A percentile compares a stretch with the other conserved stretches of the same genome.
Conservation (phyloP, 768 basidiomycete species). For the Tulasnella sp. region DNA sequence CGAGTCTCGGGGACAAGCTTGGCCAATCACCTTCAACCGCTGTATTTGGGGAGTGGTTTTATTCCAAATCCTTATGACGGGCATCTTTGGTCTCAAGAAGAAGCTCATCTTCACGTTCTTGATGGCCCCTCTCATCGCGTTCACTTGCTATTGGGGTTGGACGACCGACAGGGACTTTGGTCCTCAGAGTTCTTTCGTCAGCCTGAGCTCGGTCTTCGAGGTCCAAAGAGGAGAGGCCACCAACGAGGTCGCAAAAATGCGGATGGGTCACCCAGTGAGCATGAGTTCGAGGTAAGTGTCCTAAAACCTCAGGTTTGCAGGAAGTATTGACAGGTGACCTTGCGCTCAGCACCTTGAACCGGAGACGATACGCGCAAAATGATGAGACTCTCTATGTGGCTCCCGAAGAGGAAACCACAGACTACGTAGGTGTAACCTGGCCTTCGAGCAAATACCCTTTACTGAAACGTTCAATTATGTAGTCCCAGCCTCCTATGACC, state of each 20-base stretch:
- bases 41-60: slow-evolving; percentile 88
- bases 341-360: slow-evolving; percentile 60
- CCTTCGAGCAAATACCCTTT: slow-evolving; percentile 8
- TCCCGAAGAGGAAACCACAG: slow-evolving; percentile 85
- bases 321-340: neutral
- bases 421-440: slow-evolving; percentile 53
- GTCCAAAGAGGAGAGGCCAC: slow-evolving; percentile 85
- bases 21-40: slow-evolving; percentile 91
- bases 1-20: slow-evolving; percentile 94
- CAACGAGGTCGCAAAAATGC: slow-evolving; percentile 63
- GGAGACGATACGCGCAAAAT: slow-evolving; percentile 82
- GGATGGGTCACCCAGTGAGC: slow-evolving; percentile 78
- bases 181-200: slow-evolving; percentile 74
- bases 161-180: slow-evolving; percentile 58
- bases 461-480: neutral
- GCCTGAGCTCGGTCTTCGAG: slow-evolving; percentile 77
- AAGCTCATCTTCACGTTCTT: slow-evolving; percentile 52
- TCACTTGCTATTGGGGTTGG: slow-evolving; percentile 75
- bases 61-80: slow-evolving; percentile 94
- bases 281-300: slow-evolving; percentile 74
- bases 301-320: neutral
- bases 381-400: slow-evolving; percentile 94
- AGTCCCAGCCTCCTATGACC: slow-evolving; percentile 96
- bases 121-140: slow-evolving; percentile 66
- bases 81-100: slow-evolving; percentile 73